phyloP scores from a whole-genome alignment of 1,284 basidiomycete species.

The Ustilago shanxiensis region DNA sequence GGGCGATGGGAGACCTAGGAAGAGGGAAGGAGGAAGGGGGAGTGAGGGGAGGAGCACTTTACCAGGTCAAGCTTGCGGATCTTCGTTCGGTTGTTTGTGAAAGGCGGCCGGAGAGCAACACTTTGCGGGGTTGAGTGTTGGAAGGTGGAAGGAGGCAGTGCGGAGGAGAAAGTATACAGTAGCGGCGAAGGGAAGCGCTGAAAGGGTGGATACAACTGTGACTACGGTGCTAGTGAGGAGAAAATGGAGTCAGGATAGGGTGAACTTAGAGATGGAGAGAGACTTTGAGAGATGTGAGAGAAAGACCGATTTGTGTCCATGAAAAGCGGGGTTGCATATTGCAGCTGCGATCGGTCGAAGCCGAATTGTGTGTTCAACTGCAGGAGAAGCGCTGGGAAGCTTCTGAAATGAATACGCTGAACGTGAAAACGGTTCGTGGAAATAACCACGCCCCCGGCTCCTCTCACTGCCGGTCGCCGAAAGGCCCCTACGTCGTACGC shows the following conservation, averaged over 20 bases:
- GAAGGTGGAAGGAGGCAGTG: neutral
- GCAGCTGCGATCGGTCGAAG: neutral
- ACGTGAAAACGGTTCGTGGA: conserved; percentile 38
- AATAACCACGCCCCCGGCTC: too few species aligned
- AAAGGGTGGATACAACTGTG: neutral
- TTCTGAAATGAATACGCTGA: neutral
- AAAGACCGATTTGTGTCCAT: neutral
- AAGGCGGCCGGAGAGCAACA: conserved; percentile 3
- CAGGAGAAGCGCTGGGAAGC: too few species aligned
- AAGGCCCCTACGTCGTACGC: too few species aligned
- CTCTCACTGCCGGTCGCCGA: conserved; percentile 7
- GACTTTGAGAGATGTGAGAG: neutral
- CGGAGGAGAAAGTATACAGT: neutral
- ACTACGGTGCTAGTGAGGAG: neutral
- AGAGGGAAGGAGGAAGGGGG: neutral
- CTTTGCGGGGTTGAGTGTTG: neutral
- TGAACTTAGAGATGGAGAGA: neutral
- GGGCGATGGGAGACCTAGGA: conserved; percentile 7
- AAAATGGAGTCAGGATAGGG: neutral
- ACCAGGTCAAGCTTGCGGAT: conserved; percentile 11
- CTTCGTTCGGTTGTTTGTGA: conserved; percentile 2
- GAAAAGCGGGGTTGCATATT: conserved; percentile 10
- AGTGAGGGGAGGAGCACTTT: conserved; percentile 18
- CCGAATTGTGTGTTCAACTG: neutral
- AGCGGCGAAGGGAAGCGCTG: neutral